Evolutionary conservation across 139 green algal genomes (phyloP), one percentile per base, ranked within the genome.

Genomic region (Chlorella sp.): DNA sequence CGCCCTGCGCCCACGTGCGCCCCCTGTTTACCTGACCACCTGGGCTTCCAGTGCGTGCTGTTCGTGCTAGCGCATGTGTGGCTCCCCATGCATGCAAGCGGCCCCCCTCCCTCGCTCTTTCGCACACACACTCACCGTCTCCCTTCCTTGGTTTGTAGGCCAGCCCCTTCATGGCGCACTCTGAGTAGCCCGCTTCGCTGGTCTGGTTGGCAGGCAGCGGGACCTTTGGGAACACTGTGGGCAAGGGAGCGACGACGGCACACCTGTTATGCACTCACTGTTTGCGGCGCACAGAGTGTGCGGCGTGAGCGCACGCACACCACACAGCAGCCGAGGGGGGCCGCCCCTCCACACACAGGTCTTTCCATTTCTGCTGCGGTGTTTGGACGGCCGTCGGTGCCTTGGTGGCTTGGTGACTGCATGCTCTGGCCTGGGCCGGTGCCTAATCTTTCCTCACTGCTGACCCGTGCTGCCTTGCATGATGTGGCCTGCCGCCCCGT

Each of bases 101-200:
- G 20, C 42, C 36, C 27, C 27, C n/a, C 33, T 3, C 65, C 65
- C 14, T 30, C n/a, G 3, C 29, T 36, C 30, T 49, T 34, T 3
- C 32, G 60, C 64, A 72, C 68, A 2, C 33, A 3, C 67, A 69
- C 27, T 26, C 71, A 55, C 59, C 76, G 32, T 81, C 84, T 0
- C 81, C 81, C 72, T 89, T 89, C 10, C 31, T 36, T 0, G 84
- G 74, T 72, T 87, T 89, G 32, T 82, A 70, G 0, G 84, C 81
- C n/a, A 86, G 35, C 61, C 79, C 81, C 74, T 84, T 49, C 73
- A 87, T 78, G 33, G 75, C 75, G 69, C 84, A 89, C 26, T 88
- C 75, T 31, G 70, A 80, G 59, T 71, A 83, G 2, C 70, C 62
- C 24, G 73, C 59, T 1, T 74, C 75, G 29, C 23, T 23, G 1